Evolutionary conservation across 2,329 filamentous ascomycete genomes (phyloP), one percentile per base, ranked within the genome.

Genomic region (Macroventuria anomochaeta): DNA sequence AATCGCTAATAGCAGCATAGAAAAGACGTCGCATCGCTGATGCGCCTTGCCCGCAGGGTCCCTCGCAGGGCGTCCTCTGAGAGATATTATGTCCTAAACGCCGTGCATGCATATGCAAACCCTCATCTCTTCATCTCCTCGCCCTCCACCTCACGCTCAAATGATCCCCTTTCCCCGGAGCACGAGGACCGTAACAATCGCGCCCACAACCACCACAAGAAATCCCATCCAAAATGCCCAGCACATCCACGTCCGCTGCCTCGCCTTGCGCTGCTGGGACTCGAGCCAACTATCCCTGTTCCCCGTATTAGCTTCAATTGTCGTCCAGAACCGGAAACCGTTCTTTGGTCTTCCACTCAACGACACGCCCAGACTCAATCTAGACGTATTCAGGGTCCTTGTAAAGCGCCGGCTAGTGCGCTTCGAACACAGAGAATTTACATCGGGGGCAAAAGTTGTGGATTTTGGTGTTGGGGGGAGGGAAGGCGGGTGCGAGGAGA

Each of bases 191-290:
- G 79, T 68, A 1, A 78, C 73, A 10, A 82, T 76, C 2, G 79
- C 68, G 0, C 72, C 79, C 0, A 75, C 76, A 0, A 81, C 70
- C 8, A 83, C 46, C 2, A 76, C 70, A n/a, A 78, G 60, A 42
- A 81, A 71, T n/a, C 61, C 59, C 2, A 77, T 52, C 79, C 79
- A 81, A 63, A 81, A 81, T 12, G 61, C 56, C 71, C 75, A 80
- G 61, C 79, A 81, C 44, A 84, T 75, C 44, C 76, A 77, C 18
- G 77, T 77, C 8, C 79, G 75, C 39, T 76, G 77, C 4, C 69
- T 64, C 48, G 74, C 74, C 62, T 85, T 85, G 41, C 69, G 69
- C 13, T 75, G 72, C 70, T 85, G 77, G 6, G 73, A 73, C 29
- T 75, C 75, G 26, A 86, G 81, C 83, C 83, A 86, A 44, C 77